phyloP scores from a whole-genome alignment of 495 filamentous ascomycete genomes.

The Neurospora tetrasperma region DNA sequence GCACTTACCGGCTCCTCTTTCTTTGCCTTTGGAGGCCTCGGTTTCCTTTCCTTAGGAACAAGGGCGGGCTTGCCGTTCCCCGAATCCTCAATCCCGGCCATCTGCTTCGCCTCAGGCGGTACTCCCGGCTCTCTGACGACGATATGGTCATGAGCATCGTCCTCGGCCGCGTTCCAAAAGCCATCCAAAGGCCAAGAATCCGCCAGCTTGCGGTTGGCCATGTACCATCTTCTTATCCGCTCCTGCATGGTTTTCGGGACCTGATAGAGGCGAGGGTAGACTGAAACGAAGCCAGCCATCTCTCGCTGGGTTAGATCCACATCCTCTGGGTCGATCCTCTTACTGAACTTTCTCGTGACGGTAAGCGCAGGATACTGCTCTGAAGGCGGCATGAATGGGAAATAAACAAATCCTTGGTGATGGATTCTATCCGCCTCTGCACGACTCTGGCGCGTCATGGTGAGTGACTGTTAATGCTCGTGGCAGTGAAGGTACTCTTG shows the following conservation, averaged over 20 bases:
- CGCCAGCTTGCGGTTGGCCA: neutral
- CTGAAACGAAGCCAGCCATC: neutral
- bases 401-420: neutral
- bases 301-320: slow-evolving; percentile 1
- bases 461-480: neutral
- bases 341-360: neutral
- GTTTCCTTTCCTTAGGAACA: neutral
- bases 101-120: neutral
- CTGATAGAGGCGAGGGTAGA: slow-evolving; percentile 10
- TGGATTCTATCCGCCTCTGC: neutral
- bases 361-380: neutral
- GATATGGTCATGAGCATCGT: neutral
- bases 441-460: neutral
- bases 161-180: neutral
- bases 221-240: slow-evolving; percentile 4
- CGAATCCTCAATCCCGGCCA: neutral
- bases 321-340: neutral
- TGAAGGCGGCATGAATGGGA: neutral
- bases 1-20: neutral
- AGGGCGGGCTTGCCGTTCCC: neutral
- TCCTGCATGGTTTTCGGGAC: neutral
- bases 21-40: neutral
- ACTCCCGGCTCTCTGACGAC: neutral
- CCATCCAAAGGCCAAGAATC: neutral
- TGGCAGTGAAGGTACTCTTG: neutral